Evolutionary conservation across 352 stramenopile genomes (phyloP), one percentile per base, ranked within the genome.

Genomic region (Peronospora belbahrii): DNA sequence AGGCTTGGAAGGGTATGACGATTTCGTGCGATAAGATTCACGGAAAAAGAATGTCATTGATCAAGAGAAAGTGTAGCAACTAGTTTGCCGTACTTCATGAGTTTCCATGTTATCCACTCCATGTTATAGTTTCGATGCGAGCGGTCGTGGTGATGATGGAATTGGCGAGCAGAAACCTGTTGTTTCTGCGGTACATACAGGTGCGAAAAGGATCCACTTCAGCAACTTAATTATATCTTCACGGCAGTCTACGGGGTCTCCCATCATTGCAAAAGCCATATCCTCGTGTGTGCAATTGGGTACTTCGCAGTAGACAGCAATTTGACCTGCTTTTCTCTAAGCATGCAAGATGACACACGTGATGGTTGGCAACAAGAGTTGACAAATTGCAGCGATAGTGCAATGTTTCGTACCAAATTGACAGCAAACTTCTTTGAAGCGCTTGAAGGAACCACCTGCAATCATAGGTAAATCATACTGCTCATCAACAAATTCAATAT

Each of bases 241-340:
- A 17, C 69, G 72, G 48, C 59, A 77, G 8, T 56, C 27, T 13
- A 83, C 60, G 27, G 60, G 61, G 48, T 86, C 71, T n/a, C 74
- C 74, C 74, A 86, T 84, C 20, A 65, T 52, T n/a, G 74, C 69
- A 42, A 86, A 81, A 20, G 84, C 52, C 31, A 86, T 72, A 42
- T 79, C 65, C 50, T 83, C 67, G 51, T 86, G 74, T 25, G 70
- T 72, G 42, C 74, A 84, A 17, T 70, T 48, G n/a, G 38, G 28
- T 20, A 86, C 51, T 54, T 70, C 52, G 28, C 54, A 56, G 36
- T 70, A 84, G 36, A 66, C 60, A 15, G 56, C 69, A 27, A 32
- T 19, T 56, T 83, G 65, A 5, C 55, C 56, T 17, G 71, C 59
- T 60, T 70, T 38, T 27, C 47, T 58, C 74, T 84, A 47, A n/a